Base-by-base conservation (phyloP, 192 early-diverging fungal species). In the Lobulomyces angularis region DNA sequence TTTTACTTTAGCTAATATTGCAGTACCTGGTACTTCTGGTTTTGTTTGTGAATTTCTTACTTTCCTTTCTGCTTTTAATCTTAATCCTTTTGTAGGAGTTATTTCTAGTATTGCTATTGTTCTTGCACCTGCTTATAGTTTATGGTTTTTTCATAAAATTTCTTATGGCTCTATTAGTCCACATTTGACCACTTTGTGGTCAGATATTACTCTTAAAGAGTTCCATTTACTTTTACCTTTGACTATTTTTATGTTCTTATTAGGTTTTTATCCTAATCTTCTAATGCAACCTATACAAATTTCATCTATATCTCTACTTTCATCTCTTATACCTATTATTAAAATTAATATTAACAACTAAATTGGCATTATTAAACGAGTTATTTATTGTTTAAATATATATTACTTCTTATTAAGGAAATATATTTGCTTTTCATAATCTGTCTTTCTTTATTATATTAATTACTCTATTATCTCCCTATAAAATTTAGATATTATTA, bases 1-100 rank as follows among this genome's bases (percentile, higher is more conserved):
- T 52, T 77, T 79, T 53, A 75, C 65, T 70, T 55, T 75, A 50
- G 65, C 68, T 53, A 81, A 81, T 64, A 69, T 71, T 45, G 71
- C 68, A 48, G 61, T 68, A 48, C 78, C 77, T 48, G 59, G 62
- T 63, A 75, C 69, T 62, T 65, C 59, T 64, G 78, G 67, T 56
- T 81, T 79, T 62, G 58, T 81, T 43, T 67, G 68, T 61, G 71
- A 79, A 76, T 75, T 77, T 58, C 64, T 75, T 58, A 58, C 56
- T 46, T 80, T 70, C 43, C 52, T 63, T 45, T 72, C 72, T 55
- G 67, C 69, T 51, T 72, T 80, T 55, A 55, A 71, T 62, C 50
- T 46, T 51, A 77, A 73, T 59, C 71, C 68, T 51, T 67, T 69
- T 49, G 45, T 80, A 21, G 65, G 57, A 50, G 47, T 78, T 34